Evolutionary conservation across 1,284 basidiomycete genomes (phyloP).

Genomic region (Spongiforma sp.): DNA sequence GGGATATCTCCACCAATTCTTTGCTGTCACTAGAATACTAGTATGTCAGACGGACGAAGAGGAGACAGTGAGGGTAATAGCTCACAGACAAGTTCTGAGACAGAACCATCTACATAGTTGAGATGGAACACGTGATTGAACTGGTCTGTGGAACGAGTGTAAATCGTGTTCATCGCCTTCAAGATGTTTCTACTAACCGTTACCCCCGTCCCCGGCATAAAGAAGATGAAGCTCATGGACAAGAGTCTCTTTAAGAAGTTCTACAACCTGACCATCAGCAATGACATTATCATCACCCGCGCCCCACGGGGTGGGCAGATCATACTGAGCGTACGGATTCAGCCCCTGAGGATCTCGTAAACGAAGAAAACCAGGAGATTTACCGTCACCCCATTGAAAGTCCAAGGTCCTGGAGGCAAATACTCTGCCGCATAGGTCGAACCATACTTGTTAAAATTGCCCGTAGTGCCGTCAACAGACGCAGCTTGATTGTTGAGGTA

Average conservation of each 20-base stretch:
- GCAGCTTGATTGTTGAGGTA: slow-evolving; percentile 49
- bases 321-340: slow-evolving; percentile 36
- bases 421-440: slow-evolving; percentile 44
- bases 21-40: slow-evolving; percentile 40
- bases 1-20: slow-evolving; percentile 46
- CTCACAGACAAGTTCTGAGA: slow-evolving; percentile 40
- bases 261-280: slow-evolving; percentile 43
- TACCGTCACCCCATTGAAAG: slow-evolving; percentile 43
- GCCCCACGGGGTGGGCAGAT: slow-evolving; percentile 47
- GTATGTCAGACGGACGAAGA: background rate
- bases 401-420: slow-evolving; percentile 42
- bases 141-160: slow-evolving; percentile 27
- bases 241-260: slow-evolving; percentile 35
- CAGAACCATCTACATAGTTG: slow-evolving; percentile 41
- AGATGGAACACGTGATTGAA: slow-evolving; percentile 41
- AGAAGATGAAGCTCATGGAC: slow-evolving; percentile 49
- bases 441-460: slow-evolving; percentile 43
- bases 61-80: too few species aligned
- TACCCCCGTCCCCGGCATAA: slow-evolving; percentile 45
- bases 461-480: slow-evolving; percentile 41
- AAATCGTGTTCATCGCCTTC: background rate
- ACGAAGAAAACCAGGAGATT: slow-evolving; percentile 2
- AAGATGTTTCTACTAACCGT: slow-evolving; percentile 23
- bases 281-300: slow-evolving; percentile 44
- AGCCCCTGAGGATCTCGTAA: background rate